Evolutionary conservation across 2,329 filamentous ascomycete species (phyloP).

Genomic region (Colletotrichum eremochloae): DNA sequence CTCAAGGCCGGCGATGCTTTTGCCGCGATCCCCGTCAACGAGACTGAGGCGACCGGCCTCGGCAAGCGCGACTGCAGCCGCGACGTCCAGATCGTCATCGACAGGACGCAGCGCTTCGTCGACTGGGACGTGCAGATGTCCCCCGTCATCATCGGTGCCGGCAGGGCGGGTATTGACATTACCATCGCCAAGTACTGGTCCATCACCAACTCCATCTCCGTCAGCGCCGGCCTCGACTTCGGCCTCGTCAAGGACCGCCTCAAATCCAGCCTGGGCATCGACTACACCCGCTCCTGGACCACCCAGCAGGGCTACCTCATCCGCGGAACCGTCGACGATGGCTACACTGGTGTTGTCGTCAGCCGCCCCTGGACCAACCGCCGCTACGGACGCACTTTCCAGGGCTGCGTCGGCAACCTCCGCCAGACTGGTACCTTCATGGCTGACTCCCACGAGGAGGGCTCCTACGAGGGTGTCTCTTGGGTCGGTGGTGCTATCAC

Average conservation of each 20-base stretch:
- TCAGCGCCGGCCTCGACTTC: conserved; percentile 25
- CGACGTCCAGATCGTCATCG: conserved; percentile 30
- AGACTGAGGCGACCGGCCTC: neutral
- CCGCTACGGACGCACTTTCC: conserved; percentile 39
- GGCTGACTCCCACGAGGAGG: conserved; percentile 36
- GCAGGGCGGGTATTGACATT: conserved; percentile 34
- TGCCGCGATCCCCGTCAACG: conserved; percentile 5
- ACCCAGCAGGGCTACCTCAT: conserved; percentile 35
- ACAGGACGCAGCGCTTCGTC: conserved; percentile 33
- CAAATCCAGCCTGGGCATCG: conserved; percentile 14
- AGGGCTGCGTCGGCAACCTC: conserved; percentile 37
- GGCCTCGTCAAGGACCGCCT: conserved; percentile 32
- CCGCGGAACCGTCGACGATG: conserved; percentile 30
- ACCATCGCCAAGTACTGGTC: conserved; percentile 36
- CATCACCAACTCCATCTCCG: conserved; percentile 21
- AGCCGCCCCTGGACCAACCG: conserved; percentile 39
- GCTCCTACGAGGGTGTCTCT: conserved; percentile 36
- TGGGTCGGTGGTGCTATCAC: conserved; percentile 39
- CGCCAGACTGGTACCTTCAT: conserved; percentile 41
- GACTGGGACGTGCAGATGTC: conserved; percentile 44
- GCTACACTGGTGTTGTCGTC: conserved; percentile 39
- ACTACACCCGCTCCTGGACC: conserved; percentile 38
- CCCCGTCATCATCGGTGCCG: conserved; percentile 39
- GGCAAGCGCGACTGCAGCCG: conserved; percentile 35
- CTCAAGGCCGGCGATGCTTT: conserved; percentile 15